Evolutionary conservation across 179 eudicot genomes (phyloP).

Genomic region (Beta corolliflora): DNA sequence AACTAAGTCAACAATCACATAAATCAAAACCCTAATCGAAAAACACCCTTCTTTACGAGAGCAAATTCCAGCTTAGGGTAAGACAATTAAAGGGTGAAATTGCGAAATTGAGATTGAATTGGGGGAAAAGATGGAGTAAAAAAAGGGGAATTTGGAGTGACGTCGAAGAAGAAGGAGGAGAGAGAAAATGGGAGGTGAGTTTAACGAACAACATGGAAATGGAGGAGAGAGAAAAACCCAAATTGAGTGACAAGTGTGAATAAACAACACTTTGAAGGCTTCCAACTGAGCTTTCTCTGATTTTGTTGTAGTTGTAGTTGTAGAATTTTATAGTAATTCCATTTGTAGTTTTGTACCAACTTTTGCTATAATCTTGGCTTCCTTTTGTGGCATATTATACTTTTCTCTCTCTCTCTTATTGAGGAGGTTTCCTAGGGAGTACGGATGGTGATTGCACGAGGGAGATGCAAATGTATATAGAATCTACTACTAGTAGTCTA

Average conservation of each 20-base stretch:
- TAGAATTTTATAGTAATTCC: neutral
- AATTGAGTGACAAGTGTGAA: neutral
- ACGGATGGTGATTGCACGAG: neutral
- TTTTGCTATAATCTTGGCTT: neutral
- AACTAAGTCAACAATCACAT: neutral
- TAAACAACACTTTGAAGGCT: neutral
- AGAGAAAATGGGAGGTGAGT: neutral
- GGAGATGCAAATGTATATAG: neutral
- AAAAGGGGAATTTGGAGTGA: neutral
- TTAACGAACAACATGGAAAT: neutral
- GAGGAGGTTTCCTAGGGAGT: neutral
- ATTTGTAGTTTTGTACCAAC: neutral
- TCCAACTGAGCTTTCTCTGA: neutral
- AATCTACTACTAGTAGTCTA: no score
- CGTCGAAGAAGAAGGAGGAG: conserved; percentile 2
- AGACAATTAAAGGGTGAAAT: neutral
- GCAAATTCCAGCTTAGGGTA: neutral
- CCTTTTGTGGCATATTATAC: neutral
- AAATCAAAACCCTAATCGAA: neutral
- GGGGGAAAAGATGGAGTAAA: neutral
- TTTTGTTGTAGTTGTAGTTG: neutral
- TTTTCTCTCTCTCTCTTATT: neutral
- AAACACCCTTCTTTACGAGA: neutral
- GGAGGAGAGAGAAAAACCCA: neutral
- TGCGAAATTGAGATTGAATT: neutral